Base-by-base conservation (phyloP, 2,329 filamentous ascomycete genomes). In the Colletotrichum theobromicola region DNA sequence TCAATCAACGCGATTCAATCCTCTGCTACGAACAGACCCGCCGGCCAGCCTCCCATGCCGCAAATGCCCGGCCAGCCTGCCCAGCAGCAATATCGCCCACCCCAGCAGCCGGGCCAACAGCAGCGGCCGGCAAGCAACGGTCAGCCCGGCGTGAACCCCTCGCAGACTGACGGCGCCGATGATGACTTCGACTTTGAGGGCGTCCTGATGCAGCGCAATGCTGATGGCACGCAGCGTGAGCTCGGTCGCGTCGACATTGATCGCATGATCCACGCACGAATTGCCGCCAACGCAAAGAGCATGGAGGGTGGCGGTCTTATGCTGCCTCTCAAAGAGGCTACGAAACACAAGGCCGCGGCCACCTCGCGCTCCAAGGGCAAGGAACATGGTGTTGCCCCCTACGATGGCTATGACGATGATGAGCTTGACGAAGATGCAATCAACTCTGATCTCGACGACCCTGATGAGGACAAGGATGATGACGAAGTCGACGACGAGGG, bases 361-460 rank as follows among this genome's bases (percentile, higher is more conserved):
- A 65, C 78, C 77, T 46, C 74, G 74, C 70, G 75, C 73, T 71
- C 76, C 57, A 58, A 72, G 74, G 62, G 63, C 35, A 64, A 67
- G 13, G 78, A 79, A 16, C 81, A 80, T 35, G 84, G 84, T 9
- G 80, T 86, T 9, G 84, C 84, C 35, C 86, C 93, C 75, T 89
- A 90, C 66, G 93, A 96, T 78, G 94, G 93, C 6, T 91, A 91
- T 26, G 91, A 92, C 58, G 88, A 90, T 72, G 85, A 89, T 28
- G 91, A 91, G 67, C 85, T 92, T 15, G 96, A 98, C 77, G 96
- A 98, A 77, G 96, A 99, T 83, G 97, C 96, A 2, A 99, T 99
- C 86, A 99, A 99, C 84, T 98, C 97, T 1, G 97, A 99, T 80
- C 92, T 99, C 5, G 97, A 99, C 82, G 97, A 99, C 81, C 92